Evolutionary conservation across 495 filamentous ascomycete species (phyloP).

Genomic region (Extremus antarcticus): DNA sequence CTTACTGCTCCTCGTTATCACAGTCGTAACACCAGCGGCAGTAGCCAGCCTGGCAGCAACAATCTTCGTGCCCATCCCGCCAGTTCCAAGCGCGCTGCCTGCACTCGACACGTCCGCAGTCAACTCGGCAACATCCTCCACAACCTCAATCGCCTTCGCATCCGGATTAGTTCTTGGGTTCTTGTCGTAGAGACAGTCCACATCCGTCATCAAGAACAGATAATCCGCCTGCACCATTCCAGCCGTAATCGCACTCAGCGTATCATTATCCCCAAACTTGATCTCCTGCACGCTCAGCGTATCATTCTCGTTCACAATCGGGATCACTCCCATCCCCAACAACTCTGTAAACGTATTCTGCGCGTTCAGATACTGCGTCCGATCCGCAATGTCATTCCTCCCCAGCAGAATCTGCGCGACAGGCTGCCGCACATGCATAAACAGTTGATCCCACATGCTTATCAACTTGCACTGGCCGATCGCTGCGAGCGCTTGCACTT

Average conservation of each 20-base stretch:
- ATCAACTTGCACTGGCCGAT: conserved; percentile 94
- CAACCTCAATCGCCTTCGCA: conserved; percentile 80
- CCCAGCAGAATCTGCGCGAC: conserved; percentile 92
- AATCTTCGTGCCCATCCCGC: conserved; percentile 96
- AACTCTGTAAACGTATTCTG: conserved; percentile 87
- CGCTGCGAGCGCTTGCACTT: conserved; percentile 86
- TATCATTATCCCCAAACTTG: conserved; percentile 99
- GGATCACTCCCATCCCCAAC: conserved; percentile 90
- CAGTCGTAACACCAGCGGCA: conserved; percentile 86
- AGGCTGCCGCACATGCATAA: conserved; percentile 74
- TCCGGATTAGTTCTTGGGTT: conserved; percentile 79
- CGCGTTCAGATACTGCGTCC: conserved; percentile 90
- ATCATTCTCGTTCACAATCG: conserved; percentile 98
- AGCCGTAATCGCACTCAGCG: conserved; percentile 87
- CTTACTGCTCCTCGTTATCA: conserved; percentile 84
- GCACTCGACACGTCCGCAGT: conserved; percentile 84
- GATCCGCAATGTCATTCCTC: conserved; percentile 94
- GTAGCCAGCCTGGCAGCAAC: conserved; percentile 88
- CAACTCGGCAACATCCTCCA: conserved; percentile 77
- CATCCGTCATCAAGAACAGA: conserved; percentile 97
- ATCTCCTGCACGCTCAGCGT: conserved; percentile 96
- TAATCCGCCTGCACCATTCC: conserved; percentile 97
- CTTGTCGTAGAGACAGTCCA: conserved; percentile 92
- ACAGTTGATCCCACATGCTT: conserved; percentile 88
- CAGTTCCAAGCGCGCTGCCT: conserved; percentile 84